Percentiles rank a stretch among this genome's conserved stretches.
These are phyloP conservation scores for Colletotrichum spaethianum DNA, from an alignment of 2,329 filamentous ascomycete genomes.

Conservation along the genomic window DNA sequence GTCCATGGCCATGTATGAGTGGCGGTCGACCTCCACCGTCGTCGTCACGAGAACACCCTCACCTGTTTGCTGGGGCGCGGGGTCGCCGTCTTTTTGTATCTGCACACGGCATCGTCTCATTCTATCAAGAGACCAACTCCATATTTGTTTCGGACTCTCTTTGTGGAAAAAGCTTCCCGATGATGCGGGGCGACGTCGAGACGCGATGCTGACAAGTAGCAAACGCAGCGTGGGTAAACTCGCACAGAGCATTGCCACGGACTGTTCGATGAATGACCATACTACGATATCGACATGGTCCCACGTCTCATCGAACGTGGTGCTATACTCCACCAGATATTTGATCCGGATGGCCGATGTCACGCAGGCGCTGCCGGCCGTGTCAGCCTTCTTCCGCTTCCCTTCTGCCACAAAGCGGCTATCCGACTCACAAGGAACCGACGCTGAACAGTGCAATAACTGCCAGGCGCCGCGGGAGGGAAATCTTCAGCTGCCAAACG, in stretches of 20 bases:
- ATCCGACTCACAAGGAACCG: background rate
- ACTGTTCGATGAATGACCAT: constrained; percentile 11
- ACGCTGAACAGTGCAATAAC: constrained; percentile 8
- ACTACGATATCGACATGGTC: constrained; percentile 18
- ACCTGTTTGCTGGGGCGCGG: background rate
- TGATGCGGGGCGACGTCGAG: background rate
- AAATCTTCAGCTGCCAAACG: constrained; percentile 42
- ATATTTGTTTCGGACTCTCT: background rate
- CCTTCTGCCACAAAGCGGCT: background rate
- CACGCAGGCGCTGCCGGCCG: background rate
- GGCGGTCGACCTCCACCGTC: constrained; percentile 8
- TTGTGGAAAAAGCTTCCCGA: background rate
- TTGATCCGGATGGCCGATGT: constrained; percentile 13
- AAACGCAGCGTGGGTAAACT: constrained; percentile 5
- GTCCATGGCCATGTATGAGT: constrained; percentile 1
- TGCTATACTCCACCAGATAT: constrained; percentile 17
- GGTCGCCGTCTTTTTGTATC: background rate
- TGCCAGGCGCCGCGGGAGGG: constrained; percentile 5
- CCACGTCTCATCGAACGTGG: constrained; percentile 11
- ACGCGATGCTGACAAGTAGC: background rate
- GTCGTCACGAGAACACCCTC: constrained; percentile 4
- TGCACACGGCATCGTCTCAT: background rate
- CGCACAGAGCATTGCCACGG: constrained; percentile 11
- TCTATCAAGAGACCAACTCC: background rate
- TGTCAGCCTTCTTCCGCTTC: background rate